Conservation (phyloP, 73 alveolate species). For the Paramecium octaurelia region DNA sequence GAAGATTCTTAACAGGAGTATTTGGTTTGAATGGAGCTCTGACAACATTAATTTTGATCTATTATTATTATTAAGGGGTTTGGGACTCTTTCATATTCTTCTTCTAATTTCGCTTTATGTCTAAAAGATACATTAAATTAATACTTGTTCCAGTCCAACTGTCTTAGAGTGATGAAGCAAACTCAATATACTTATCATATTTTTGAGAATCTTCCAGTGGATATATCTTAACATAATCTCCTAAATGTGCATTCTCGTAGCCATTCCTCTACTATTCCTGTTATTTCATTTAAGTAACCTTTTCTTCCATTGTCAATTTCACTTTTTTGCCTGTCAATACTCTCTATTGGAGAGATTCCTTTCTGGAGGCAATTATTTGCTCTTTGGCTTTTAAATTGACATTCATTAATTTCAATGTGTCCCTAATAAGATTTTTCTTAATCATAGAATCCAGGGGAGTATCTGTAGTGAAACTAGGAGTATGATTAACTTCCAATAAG, state of each 20-base stretch:
- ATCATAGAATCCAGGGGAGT: slow-evolving; percentile 59
- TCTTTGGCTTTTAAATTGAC: slow-evolving; percentile 4
- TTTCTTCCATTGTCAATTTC: slow-evolving; percentile 48
- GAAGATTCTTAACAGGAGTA: background rate
- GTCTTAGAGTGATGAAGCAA: slow-evolving; percentile 35
- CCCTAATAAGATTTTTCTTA: slow-evolving; percentile 52
- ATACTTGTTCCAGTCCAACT: slow-evolving; percentile 64
- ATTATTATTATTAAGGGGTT: background rate
- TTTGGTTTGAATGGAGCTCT: background rate
- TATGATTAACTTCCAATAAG: slow-evolving; percentile 58
- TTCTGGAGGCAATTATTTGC: slow-evolving; percentile 26
- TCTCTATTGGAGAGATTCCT: slow-evolving; percentile 46
- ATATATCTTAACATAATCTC: slow-evolving; percentile 65
- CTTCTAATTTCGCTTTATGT: background rate
- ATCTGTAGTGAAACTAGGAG: slow-evolving; percentile 63
- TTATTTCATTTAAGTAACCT: background rate
- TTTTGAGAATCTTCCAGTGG: slow-evolving; percentile 41
- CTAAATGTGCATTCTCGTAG: slow-evolving; percentile 62
- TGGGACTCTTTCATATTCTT: background rate
- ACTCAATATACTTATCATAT: slow-evolving; percentile 28
- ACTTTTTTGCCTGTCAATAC: slow-evolving; percentile 56
- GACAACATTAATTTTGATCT: background rate
- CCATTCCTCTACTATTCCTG: slow-evolving; percentile 49
- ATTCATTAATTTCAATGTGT: slow-evolving; percentile 56
- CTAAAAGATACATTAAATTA: background rate